Conservation (phyloP, 2,329 filamentous ascomycete genomes). For the Trichoderma brevicompactum region DNA sequence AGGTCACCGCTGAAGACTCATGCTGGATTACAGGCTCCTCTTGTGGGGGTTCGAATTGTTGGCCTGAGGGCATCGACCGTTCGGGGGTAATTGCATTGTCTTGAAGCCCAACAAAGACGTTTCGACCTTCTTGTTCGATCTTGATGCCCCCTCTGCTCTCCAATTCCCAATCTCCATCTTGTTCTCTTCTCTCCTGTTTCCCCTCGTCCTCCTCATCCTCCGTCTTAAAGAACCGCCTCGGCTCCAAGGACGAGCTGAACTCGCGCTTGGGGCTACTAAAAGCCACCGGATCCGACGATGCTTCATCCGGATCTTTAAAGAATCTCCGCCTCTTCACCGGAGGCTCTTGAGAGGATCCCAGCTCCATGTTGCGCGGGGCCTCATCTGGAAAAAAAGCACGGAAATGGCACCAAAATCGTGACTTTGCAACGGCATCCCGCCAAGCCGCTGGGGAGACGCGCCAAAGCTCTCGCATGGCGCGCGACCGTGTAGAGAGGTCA, state of each 20-base stretch:
- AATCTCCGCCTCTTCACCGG: slow-evolving; percentile 52
- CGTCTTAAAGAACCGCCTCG: slow-evolving; percentile 38
- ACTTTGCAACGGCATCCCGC: neutral
- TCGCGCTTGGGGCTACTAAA: slow-evolving; percentile 33
- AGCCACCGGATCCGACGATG: slow-evolving; percentile 36
- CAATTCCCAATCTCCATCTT: neutral
- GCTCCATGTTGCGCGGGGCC: slow-evolving; percentile 44
- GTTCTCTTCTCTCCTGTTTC: neutral
- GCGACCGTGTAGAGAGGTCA: slow-evolving; percentile 46
- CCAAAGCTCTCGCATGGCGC: slow-evolving; percentile 27
- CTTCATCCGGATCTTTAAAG: slow-evolving; percentile 43
- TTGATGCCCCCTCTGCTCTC: slow-evolving; percentile 26
- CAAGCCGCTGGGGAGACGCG: slow-evolving; percentile 47
- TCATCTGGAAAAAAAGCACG: slow-evolving; percentile 22
- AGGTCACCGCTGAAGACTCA: slow-evolving; percentile 44
- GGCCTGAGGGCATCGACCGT: slow-evolving; percentile 8
- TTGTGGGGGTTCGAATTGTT: neutral
- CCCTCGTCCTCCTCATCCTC: slow-evolving; percentile 15
- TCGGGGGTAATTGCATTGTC: slow-evolving; percentile 28
- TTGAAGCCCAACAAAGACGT: slow-evolving; percentile 29
- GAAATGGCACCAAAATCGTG: neutral
- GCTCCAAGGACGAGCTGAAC: slow-evolving; percentile 34
- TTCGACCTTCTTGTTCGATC: slow-evolving; percentile 31
- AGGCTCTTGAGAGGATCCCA: slow-evolving; percentile 47
- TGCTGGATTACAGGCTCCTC: slow-evolving; percentile 7